Evolutionary conservation across 1,284 basidiomycete genomes (phyloP).

Genomic region (Malassezia japonica): DNA sequence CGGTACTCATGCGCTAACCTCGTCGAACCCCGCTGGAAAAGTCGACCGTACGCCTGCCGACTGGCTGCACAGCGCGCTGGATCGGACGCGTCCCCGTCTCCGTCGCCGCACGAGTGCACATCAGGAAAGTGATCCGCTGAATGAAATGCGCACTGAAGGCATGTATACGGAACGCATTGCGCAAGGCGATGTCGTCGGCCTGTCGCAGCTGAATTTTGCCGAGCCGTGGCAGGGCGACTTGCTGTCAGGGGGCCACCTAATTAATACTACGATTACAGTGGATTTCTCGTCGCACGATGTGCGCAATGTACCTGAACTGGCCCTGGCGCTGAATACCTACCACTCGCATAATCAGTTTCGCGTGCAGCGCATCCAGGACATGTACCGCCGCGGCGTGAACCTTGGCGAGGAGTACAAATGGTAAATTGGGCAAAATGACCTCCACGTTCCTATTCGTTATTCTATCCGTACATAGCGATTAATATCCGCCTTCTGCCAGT

Average conservation of each 20-base stretch:
- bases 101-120: too few relatives aligned
- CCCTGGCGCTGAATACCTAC: conserved; percentile 8
- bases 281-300: conserved; percentile 6
- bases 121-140: too few relatives aligned
- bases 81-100: neutral
- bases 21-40: conserved; percentile 1
- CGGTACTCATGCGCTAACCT: neutral
- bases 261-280: neutral
- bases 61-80: neutral
- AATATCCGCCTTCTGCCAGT: conserved; percentile 24
- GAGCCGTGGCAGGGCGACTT: conserved; percentile 4
- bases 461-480: too few relatives aligned
- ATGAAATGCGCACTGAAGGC: neutral
- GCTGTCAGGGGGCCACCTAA: conserved; percentile 1
- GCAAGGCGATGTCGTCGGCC: conserved; percentile 6
- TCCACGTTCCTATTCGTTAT: too few relatives aligned
- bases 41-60: conserved; percentile 4
- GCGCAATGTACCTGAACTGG: neutral
- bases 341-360: conserved; percentile 5
- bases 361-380: conserved; percentile 3
- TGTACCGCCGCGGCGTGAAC: neutral
- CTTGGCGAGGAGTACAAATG: conserved; percentile 5
- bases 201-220: conserved; percentile 1
- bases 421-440: neutral
- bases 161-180: neutral